phyloP scores from a whole-genome alignment of 306 rosid species.

The Pyrus communis region DNA sequence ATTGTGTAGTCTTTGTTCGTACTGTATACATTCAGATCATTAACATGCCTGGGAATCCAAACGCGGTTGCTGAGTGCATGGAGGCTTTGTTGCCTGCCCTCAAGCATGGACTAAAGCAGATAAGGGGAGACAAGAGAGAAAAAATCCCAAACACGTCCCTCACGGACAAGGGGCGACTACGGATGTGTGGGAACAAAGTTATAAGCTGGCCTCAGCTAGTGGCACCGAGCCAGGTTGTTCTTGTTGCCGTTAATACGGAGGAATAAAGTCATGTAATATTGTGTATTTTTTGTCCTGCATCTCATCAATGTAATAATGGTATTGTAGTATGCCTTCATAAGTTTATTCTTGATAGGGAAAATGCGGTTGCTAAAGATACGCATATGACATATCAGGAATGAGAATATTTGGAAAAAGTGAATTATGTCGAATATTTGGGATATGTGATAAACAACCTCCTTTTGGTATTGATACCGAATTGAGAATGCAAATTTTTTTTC shows the following conservation, averaged over 20 bases:
- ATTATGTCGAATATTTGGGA: too few species aligned
- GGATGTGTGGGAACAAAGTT: constrained; percentile 68
- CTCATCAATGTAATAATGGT: background rate
- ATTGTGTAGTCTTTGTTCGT: background rate
- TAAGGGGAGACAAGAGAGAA: constrained; percentile 81
- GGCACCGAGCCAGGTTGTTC: constrained; percentile 38
- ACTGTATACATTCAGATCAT: constrained; percentile 22
- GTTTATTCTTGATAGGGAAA: background rate
- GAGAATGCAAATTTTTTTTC: too few species aligned
- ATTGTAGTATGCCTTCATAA: background rate
- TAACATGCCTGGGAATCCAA: constrained; percentile 97
- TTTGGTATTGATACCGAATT: too few species aligned
- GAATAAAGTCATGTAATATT: background rate
- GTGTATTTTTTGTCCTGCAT: background rate
- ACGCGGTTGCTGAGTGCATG: constrained; percentile 91
- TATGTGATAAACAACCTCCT: too few species aligned
- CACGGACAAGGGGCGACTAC: constrained; percentile 50
- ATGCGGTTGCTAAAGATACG: too few species aligned
- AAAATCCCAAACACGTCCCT: constrained; percentile 79
- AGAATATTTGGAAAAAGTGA: too few species aligned
- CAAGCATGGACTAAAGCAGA: constrained; percentile 82
- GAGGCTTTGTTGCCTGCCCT: constrained; percentile 85
- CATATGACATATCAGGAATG: too few species aligned
- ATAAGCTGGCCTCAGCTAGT: constrained; percentile 38
- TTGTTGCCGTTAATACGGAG: constrained; percentile 37